Evolutionary conservation across 345 rosid genomes (phyloP).

Genomic region (Chamaenerion angustifolium): DNA sequence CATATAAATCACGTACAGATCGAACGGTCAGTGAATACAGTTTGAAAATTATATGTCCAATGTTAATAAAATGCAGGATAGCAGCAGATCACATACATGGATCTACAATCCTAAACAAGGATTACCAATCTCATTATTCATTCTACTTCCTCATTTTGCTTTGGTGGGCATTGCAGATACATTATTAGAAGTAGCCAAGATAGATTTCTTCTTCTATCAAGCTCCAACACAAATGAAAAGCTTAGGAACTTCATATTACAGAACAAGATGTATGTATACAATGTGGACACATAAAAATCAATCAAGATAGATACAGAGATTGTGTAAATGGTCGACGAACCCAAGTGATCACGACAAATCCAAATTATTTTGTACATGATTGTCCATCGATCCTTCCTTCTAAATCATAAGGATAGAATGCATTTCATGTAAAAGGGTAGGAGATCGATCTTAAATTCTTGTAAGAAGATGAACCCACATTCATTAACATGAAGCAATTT

Average conservation of each 20-base stretch:
- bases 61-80: too few species aligned
- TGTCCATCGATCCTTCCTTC: too few species aligned
- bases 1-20: too few species aligned
- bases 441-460: too few species aligned
- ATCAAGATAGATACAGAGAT: neutral
- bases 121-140: conserved; percentile 39
- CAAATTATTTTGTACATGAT: too few species aligned
- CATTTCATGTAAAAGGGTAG: too few species aligned
- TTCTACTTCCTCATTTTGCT: conserved; percentile 59
- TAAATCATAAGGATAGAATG: neutral
- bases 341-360: too few species aligned
- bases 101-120: conserved; percentile 9
- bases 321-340: neutral
- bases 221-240: conserved; percentile 81
- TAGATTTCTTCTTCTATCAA: conserved; percentile 78
- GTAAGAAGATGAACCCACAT: too few species aligned
- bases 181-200: conserved; percentile 56
- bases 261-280: conserved; percentile 38
- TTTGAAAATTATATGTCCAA: too few species aligned
- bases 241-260: conserved; percentile 59
- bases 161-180: conserved; percentile 58
- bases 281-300: conserved; percentile 21
- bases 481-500: too few species aligned
- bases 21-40: too few species aligned
- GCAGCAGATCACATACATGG: too few species aligned